phyloP scores from a whole-genome alignment of 805 yeast species.

The Metschnikowia amazonensis region DNA sequence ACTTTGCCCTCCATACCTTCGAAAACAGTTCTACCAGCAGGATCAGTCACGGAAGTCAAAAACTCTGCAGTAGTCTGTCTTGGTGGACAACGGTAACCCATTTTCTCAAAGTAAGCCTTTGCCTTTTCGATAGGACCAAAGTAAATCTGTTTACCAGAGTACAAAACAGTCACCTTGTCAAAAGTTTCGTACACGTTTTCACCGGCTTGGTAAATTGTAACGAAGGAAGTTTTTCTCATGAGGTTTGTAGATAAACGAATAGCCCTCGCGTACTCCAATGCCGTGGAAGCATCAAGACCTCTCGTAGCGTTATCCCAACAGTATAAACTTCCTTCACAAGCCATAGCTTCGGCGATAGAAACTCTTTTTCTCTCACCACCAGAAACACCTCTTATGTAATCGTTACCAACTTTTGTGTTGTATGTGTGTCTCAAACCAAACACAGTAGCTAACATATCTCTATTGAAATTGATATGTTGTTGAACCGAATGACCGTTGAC shows the following conservation, averaged over 20 bases:
- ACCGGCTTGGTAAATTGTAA: slow-evolving; percentile 27
- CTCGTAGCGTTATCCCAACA: slow-evolving; percentile 35
- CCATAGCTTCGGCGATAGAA: slow-evolving; percentile 29
- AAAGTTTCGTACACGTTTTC: slow-evolving; percentile 28
- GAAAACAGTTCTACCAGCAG: slow-evolving; percentile 50
- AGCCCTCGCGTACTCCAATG: slow-evolving; percentile 29
- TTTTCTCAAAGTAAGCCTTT: slow-evolving; percentile 51
- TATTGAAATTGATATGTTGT: slow-evolving; percentile 40
- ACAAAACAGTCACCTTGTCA: slow-evolving; percentile 30
- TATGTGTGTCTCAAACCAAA: slow-evolving; percentile 31
- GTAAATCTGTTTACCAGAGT: slow-evolving; percentile 48
- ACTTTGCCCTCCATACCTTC: slow-evolving; percentile 49
- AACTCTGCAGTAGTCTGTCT: slow-evolving; percentile 72
- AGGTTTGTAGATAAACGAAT: slow-evolving; percentile 25
- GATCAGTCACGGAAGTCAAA: slow-evolving; percentile 66
- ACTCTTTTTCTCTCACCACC: slow-evolving; percentile 35
- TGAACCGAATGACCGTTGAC: slow-evolving; percentile 44
- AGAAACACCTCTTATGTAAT: slow-evolving; percentile 42
- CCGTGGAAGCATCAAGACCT: slow-evolving; percentile 33
- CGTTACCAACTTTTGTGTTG: slow-evolving; percentile 31
- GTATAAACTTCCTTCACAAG: slow-evolving; percentile 21
- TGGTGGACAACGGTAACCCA: slow-evolving; percentile 64
- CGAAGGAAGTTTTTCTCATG: slow-evolving; percentile 17
- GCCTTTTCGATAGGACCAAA: slow-evolving; percentile 59
- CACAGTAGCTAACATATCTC: slow-evolving; percentile 28